Percentiles rank a stretch among this genome's conserved stretches.
These are phyloP conservation scores for Sicyos baderoa DNA, from an alignment of 306 rosid genomes.

Conservation along the genomic window DNA sequence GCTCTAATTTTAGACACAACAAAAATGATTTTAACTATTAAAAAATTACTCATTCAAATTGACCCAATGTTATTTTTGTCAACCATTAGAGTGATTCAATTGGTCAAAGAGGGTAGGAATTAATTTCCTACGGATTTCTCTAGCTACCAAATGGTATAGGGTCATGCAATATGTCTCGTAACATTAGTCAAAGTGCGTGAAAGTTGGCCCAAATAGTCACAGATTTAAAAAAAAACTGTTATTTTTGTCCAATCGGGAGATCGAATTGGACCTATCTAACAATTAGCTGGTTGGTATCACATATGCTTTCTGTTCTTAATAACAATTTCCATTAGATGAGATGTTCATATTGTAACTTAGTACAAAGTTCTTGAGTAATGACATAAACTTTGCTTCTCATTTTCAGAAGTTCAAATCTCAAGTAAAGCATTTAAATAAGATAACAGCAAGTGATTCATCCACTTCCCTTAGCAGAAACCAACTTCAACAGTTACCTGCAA, in stretches of 20 bases:
- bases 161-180: no score
- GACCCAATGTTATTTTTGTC: not conserved
- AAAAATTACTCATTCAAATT: not conserved
- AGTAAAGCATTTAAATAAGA: slow-evolving; percentile 11
- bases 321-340: not conserved
- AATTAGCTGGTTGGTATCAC: not conserved
- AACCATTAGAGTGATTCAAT: no score
- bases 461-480: not conserved
- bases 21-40: no score
- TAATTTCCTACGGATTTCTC: no score
- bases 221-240: no score
- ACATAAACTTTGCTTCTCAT: not conserved
- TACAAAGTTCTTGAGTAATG: not conserved
- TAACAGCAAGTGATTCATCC: not conserved
- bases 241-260: not conserved
- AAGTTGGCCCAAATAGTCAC: no score
- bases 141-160: no score
- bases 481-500: not conserved
- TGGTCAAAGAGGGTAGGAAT: no score
- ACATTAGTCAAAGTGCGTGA: no score
- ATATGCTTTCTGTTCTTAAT: not conserved
- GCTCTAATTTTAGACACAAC: no score
- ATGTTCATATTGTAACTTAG: not conserved
- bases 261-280: not conserved
- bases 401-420: slow-evolving; percentile 29